These are phyloP conservation scores for Sugiyamaella pinicola DNA, from an alignment of 1,139 yeast genomes.

Conservation along the genomic window DNA sequence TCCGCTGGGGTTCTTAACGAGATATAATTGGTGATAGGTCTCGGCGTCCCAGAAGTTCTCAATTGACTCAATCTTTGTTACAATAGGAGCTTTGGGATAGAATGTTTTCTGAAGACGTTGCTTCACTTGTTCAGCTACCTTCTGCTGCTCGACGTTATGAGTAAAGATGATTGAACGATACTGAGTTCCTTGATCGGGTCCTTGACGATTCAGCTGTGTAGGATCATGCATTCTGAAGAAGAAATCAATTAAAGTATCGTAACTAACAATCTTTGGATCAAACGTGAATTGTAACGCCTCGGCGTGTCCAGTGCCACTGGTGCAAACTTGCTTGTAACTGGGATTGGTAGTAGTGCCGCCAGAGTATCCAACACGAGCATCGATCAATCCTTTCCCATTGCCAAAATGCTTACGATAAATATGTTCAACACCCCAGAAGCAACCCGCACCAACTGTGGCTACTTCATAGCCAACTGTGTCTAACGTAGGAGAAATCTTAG, in stretches of 20 bases:
- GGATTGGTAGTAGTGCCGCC: constrained; percentile 68
- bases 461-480: constrained; percentile 39
- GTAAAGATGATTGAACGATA: constrained; percentile 78
- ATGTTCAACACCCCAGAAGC: constrained; percentile 96
- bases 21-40: constrained; percentile 84
- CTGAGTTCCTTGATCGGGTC: constrained; percentile 82
- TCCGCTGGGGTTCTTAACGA: constrained; percentile 77
- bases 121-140: constrained; percentile 47
- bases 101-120: constrained; percentile 56
- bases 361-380: constrained; percentile 84
- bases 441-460: constrained; percentile 51
- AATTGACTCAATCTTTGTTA: constrained; percentile 70
- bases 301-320: constrained; percentile 61
- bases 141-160: constrained; percentile 54
- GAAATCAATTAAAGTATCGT: constrained; percentile 70
- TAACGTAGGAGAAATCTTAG: constrained; percentile 37
- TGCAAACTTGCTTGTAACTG: constrained; percentile 75
- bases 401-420: constrained; percentile 69
- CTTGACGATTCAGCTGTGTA: constrained; percentile 62
- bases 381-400: constrained; percentile 63
- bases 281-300: constrained; percentile 83
- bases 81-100: constrained; percentile 55
- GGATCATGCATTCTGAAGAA: constrained; percentile 93
- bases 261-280: constrained; percentile 64
- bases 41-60: constrained; percentile 86